Conservation (phyloP, 208 protist genomes). For the Leishmania amazonensis region DNA sequence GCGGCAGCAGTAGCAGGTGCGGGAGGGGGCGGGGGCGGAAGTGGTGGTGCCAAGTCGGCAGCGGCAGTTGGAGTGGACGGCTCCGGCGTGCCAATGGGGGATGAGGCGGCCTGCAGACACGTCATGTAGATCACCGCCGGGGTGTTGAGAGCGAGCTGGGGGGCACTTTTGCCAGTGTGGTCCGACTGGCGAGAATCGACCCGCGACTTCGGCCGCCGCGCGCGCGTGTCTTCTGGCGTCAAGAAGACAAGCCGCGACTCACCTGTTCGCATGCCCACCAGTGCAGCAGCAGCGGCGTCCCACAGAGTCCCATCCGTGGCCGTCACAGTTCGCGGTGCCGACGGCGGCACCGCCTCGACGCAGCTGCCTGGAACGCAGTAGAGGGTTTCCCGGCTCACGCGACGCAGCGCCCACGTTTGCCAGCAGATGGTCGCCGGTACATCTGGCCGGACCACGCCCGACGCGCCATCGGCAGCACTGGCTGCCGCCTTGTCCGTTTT, state of each 20-base stretch:
- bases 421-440: conserved; percentile 14
- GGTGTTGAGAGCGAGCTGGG: conserved; percentile 1
- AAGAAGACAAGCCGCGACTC: conserved; percentile 55
- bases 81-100: not conserved
- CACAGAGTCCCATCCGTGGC: conserved; percentile 39
- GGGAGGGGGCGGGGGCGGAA: not conserved
- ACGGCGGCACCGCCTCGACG: conserved; percentile 43
- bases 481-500: not conserved
- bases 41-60: not conserved
- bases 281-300: conserved; percentile 44
- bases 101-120: conserved; percentile 6
- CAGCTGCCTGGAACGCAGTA: conserved; percentile 44
- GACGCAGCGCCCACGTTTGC: conserved; percentile 44
- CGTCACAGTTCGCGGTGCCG: conserved; percentile 40
- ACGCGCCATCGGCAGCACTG: not conserved
- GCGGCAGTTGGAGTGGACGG: not conserved
- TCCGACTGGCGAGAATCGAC: conserved; percentile 18
- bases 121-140: conserved; percentile 31
- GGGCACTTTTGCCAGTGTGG: not conserved
- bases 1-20: not conserved
- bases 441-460: not conserved
- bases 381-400: conserved; percentile 28
- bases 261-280: conserved; percentile 51
- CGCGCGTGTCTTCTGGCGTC: conserved; percentile 32
- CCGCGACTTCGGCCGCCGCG: conserved; percentile 33